Evolutionary conservation across 2,329 filamentous ascomycete species (phyloP).

Genomic region (Moelleriella libera): DNA sequence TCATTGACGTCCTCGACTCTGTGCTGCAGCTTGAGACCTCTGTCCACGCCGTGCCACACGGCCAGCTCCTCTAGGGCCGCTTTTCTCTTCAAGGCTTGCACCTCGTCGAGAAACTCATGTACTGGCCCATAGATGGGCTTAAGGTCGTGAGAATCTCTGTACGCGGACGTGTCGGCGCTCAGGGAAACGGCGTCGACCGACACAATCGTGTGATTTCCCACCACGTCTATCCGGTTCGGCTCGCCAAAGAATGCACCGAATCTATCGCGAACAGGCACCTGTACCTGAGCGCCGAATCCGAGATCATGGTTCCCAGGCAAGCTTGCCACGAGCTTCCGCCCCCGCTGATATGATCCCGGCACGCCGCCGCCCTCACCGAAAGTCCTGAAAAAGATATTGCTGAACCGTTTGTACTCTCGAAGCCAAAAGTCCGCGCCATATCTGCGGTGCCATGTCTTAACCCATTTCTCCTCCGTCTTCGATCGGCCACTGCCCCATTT

Average conservation of each 20-base stretch:
- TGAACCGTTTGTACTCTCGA: slow-evolving; percentile 73
- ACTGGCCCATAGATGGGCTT: slow-evolving; percentile 60
- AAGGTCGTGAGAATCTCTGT: slow-evolving; percentile 36
- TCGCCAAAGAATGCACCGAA: slow-evolving; percentile 86
- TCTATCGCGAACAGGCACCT: slow-evolving; percentile 63
- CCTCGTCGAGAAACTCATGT: slow-evolving; percentile 58
- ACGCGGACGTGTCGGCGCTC: slow-evolving; percentile 50
- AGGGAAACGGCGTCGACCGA: slow-evolving; percentile 81
- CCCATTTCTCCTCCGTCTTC: slow-evolving; percentile 32
- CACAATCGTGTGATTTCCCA: slow-evolving; percentile 92
- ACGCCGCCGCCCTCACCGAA: slow-evolving; percentile 45
- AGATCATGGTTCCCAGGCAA: slow-evolving; percentile 92
- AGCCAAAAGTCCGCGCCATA: slow-evolving; percentile 81
- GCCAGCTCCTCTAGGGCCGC: slow-evolving; percentile 56
- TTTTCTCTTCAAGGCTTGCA: slow-evolving; percentile 50
- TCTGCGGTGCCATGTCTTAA: slow-evolving; percentile 55
- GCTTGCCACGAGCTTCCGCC: slow-evolving; percentile 68
- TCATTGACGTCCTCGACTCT: slow-evolving; percentile 41
- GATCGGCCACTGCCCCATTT: slow-evolving; percentile 41
- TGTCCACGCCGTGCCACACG: slow-evolving; percentile 44
- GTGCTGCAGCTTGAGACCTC: slow-evolving; percentile 42
- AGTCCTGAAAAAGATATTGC: slow-evolving; percentile 65
- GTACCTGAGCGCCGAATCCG: slow-evolving; percentile 77
- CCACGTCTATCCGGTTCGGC: slow-evolving; percentile 76
- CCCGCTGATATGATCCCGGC: slow-evolving; percentile 44